Base-by-base conservation (phyloP, 495 filamentous ascomycete genomes). In the Xylaria acuta region DNA sequence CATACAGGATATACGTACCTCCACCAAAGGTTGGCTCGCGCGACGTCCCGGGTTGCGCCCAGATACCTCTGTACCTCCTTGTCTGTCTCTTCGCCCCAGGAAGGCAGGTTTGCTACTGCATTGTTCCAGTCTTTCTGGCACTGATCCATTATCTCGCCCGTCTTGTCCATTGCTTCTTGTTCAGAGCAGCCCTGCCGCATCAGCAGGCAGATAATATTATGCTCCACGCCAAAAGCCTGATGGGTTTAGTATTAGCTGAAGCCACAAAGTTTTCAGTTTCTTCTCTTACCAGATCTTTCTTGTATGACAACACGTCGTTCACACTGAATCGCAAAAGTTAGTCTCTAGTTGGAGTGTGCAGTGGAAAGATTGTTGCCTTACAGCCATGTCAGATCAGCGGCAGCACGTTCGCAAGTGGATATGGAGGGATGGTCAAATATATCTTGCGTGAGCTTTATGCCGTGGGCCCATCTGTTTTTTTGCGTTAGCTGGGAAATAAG, bases 251-350 rank as follows among this genome's bases (percentile, higher is more conserved):
- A 41, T 63, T 63, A 63, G 59, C 36, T 54, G 14, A 16, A 16
- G 22, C 25, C 12, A 12, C 25, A 30, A 54, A 12, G 1, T 54
- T 16, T 54, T 16, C 25, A n/a, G 11, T 1, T 14, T 11, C 18
- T 56, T 56, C 53, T 56, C 59, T 63, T 63, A 63, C 59, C 59
- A 63, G 20, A 41, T 63, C 59, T 27, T 63, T 63, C 59, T 63
- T 63, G n/a, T 63, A 63, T 41, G 36, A 63, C 36, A 63, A 41
- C n/a, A 63, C 59, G n/a, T 63, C 59, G 22, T 63, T 63, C 20
- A 63, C 59, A 0, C 59, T 63, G 36, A 27, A 41, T 40, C 2
- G 12, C 25, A 41, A 63, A 1, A 1, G 59, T 63, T 16, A 63
- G 36, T 14, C 4, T 63, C 20, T 27, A 27, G 9, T 34, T 27